Base-by-base conservation (phyloP, 2,329 filamentous ascomycete species). In the Tolypocladium album region DNA sequence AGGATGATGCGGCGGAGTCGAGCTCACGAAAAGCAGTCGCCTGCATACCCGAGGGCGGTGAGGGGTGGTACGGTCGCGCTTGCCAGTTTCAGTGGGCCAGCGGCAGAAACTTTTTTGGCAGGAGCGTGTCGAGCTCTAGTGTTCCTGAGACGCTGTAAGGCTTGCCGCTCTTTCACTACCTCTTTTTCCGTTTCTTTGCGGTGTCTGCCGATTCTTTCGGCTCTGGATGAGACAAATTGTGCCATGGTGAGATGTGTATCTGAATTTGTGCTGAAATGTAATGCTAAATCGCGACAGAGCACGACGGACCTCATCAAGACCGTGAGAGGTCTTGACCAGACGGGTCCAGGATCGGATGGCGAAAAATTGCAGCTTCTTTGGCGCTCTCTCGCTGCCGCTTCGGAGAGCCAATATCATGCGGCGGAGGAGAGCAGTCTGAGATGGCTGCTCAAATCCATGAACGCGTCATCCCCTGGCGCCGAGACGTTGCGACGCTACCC, bases 401-500 rank as follows among this genome's bases (percentile, higher is more conserved):
- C 72, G 3, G 68, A 73, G 27, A 71, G 72, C 1, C 71, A 72
- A 42, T 82, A 82, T 55, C 80, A 78, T 62, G 81, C 81, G 2
- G 77, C 79, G 3, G 82, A 85, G 64, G 80, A 84, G 65, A 82
- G 78, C 61, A 79, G 84, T 58, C 67, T 89, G 60, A 78, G 83
- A 74, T 85, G 85, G 77, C 76, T 90, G 1, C 78, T 88, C 58
- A 85, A 86, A 66, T 79, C 79, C 58, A 85, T 85, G 82, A 79
- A 79, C 62, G 77, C 77, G 24, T 65, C 74, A 47, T 71, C 73
- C 31, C 73, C 74, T 39, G 70, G 76, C 43, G 78, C 80, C 58
- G 82, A 85, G 68, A 79, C 75, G 47, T 66, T 84, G 57, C 78
- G 83, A 65, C 76, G 82, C 62, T 83, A 79, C 65, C 81, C 82